Percentiles rank a stretch among this genome's conserved stretches.
Evolutionary conservation across 2,329 filamentous ascomycete genomes (phyloP).

Genomic region (Lasiodiplodia sp.): DNA sequence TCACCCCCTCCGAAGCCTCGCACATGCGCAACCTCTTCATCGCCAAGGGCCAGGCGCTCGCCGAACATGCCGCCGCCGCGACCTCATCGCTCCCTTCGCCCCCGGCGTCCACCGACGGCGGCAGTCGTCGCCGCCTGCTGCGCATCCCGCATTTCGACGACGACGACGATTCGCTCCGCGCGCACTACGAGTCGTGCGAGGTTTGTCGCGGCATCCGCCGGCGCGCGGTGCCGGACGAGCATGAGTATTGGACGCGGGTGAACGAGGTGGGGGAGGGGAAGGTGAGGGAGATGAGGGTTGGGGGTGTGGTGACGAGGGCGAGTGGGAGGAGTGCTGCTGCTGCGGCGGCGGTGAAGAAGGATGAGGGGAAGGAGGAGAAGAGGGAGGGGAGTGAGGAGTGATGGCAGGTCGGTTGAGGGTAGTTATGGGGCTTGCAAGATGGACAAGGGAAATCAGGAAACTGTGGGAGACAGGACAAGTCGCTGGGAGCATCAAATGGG

Average conservation of each 20-base stretch:
- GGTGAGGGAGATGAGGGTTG: neutral
- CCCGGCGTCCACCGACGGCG: neutral
- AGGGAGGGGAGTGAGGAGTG: neutral
- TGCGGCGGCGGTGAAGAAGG: neutral
- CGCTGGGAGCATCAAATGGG: conserved; percentile 69
- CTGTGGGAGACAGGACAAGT: conserved; percentile 79
- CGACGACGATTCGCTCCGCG: neutral
- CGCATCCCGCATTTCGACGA: neutral
- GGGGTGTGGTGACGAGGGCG: neutral
- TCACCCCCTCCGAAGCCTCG: neutral
- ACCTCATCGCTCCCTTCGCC: too few species aligned
- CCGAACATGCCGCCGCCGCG: neutral
- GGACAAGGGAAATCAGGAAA: conserved; percentile 59
- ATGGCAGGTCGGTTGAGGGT: too few species aligned
- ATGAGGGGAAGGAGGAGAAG: too few species aligned
- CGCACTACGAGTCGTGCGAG: conserved; percentile 5
- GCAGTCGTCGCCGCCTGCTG: neutral
- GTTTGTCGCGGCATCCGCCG: neutral
- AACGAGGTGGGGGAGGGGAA: neutral
- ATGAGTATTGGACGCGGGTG: neutral
- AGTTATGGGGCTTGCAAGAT: neutral
- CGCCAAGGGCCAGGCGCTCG: neutral
- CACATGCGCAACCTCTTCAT: neutral
- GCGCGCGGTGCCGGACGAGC: neutral
- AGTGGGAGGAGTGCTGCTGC: neutral